These are phyloP conservation scores for Castanea mollissima DNA, from an alignment of 306 rosid species.

Conservation along the genomic window DNA sequence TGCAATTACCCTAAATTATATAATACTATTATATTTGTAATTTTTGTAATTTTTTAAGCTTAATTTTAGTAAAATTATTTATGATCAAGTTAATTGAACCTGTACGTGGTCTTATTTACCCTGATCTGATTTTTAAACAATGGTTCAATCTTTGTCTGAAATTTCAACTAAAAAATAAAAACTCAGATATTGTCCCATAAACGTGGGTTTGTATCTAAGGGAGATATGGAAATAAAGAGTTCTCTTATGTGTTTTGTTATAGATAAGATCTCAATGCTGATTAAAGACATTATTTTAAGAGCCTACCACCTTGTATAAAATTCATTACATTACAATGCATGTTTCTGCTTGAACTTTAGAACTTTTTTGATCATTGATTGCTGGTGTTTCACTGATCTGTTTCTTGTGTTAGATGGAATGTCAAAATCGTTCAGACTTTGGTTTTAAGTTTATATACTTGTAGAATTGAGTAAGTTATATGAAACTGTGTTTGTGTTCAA, in stretches of 20 bases:
- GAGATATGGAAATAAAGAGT: constrained; percentile 3
- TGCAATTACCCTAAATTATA: neutral
- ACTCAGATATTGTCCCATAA: neutral
- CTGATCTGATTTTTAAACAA: neutral
- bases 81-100: neutral
- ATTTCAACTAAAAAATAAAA: neutral
- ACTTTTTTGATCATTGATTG: constrained; percentile 7
- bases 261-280: constrained; percentile 2
- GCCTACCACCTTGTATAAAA: neutral
- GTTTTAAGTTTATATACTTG: neutral
- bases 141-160: neutral
- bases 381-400: neutral
- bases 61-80: neutral
- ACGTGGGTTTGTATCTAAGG: neutral
- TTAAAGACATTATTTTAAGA: neutral
- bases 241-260: constrained; percentile 5
- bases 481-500: neutral
- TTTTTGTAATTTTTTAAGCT: too few species aligned
- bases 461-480: neutral
- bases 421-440: constrained; percentile 5
- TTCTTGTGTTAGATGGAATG: constrained; percentile 14
- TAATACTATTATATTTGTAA: neutral
- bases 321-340: constrained; percentile 8
- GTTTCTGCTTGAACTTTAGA: constrained; percentile 5
- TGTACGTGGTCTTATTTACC: too few species aligned